Percentiles rank a stretch among this genome's conserved stretches.
Evolutionary conservation across 495 filamentous ascomycete species (phyloP).

Genomic region (Sordaria brevicollis): DNA sequence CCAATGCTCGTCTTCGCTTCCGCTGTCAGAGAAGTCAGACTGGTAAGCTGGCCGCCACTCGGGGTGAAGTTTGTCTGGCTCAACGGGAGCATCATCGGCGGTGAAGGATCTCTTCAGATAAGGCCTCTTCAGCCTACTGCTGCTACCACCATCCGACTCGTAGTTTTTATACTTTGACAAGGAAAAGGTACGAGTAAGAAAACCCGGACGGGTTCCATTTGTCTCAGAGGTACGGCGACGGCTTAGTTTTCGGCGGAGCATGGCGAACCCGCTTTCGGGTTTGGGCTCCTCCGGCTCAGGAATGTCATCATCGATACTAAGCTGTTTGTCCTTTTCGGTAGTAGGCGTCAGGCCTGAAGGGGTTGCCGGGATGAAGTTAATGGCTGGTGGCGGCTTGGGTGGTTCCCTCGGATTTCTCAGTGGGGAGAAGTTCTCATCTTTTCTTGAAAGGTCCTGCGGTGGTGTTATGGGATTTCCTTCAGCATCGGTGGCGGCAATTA

Average conservation of each 20-base stretch:
- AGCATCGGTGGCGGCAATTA: constrained; percentile 25
- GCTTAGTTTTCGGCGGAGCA: constrained; percentile 48
- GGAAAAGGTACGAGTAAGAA: constrained; percentile 34
- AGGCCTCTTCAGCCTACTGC: constrained; percentile 30
- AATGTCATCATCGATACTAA: constrained; percentile 35
- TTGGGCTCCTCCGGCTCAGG: constrained; percentile 11
- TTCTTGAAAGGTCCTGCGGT: constrained; percentile 37
- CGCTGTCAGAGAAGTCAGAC: constrained; percentile 52
- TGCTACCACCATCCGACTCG: constrained; percentile 5
- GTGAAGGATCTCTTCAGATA: constrained; percentile 24
- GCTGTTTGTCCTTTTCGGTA: constrained; percentile 43
- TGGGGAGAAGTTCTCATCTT: constrained; percentile 49
- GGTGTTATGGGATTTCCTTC: constrained; percentile 37
- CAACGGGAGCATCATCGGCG: constrained; percentile 29
- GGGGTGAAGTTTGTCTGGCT: constrained; percentile 57
- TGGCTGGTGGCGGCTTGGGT: constrained; percentile 41
- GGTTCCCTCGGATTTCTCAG: constrained; percentile 68
- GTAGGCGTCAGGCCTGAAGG: constrained; percentile 45
- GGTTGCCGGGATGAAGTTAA: constrained; percentile 67
- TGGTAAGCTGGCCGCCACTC: constrained; percentile 67
- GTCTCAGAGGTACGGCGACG: constrained; percentile 47
- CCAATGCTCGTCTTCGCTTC: constrained; percentile 30
- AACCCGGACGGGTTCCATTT: constrained; percentile 22
- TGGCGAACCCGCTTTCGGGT: constrained; percentile 37
- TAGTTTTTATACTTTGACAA: constrained; percentile 21